phyloP scores from a whole-genome alignment of 139 green algal genomes.

The Tetratostichococcus sp. region DNA sequence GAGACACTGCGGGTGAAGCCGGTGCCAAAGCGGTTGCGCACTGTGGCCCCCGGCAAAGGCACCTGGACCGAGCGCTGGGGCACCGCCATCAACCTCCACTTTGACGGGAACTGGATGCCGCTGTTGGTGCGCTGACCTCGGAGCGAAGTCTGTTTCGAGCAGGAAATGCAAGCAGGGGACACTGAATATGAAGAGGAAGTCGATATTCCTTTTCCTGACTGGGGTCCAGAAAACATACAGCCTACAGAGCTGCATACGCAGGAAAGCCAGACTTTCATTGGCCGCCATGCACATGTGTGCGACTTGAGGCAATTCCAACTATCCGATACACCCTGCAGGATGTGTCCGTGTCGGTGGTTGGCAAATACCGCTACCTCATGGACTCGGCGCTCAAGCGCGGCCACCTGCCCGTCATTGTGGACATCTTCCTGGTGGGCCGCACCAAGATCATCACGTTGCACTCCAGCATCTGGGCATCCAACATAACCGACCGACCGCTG shows the following conservation, averaged over 20 bases:
- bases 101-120: conserved; percentile 82
- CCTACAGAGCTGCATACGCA: too few relatives aligned
- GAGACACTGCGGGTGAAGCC: conserved; percentile 52
- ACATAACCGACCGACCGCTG: conserved; percentile 46
- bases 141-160: too few relatives aligned
- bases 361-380: conserved; percentile 85
- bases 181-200: too few relatives aligned
- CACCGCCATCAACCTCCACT: conserved; percentile 72
- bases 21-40: conserved; percentile 26
- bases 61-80: conserved; percentile 42
- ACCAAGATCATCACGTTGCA: conserved; percentile 79
- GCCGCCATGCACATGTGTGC: too few relatives aligned
- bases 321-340: conserved; percentile 23
- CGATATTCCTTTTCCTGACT: too few relatives aligned
- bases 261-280: too few relatives aligned
- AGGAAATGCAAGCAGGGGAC: too few relatives aligned
- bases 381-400: conserved; percentile 48
- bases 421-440: conserved; percentile 72
- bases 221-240: too few relatives aligned
- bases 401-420: conserved; percentile 64
- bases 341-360: conserved; percentile 73
- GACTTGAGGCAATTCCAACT: too few relatives aligned
- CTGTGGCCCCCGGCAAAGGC: conserved; percentile 23
- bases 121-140: conserved; percentile 36
- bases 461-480: conserved; percentile 64